These are phyloP conservation scores for Stylonectria norvegica DNA, from an alignment of 2,329 filamentous ascomycete species.

Conservation along the genomic window DNA sequence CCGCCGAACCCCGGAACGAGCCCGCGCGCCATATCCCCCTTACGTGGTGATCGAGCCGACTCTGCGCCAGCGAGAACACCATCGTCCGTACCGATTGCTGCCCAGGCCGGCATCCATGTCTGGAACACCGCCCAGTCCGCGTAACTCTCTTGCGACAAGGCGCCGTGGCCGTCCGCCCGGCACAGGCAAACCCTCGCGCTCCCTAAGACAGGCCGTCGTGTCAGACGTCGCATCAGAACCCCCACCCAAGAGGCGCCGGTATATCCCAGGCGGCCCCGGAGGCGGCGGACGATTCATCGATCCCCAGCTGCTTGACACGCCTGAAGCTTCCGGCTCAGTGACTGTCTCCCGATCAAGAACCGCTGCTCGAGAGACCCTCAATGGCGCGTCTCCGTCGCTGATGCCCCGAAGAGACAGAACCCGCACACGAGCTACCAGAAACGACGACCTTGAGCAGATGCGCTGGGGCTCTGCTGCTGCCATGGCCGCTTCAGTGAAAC, in stretches of 20 bases:
- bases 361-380: slow-evolving; percentile 45
- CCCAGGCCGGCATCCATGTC: slow-evolving; percentile 25
- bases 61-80: slow-evolving; percentile 15
- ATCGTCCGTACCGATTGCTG: slow-evolving; percentile 3
- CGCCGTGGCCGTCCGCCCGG: slow-evolving; percentile 47
- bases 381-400: slow-evolving; percentile 37
- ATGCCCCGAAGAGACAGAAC: slow-evolving; percentile 56
- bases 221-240: slow-evolving; percentile 50
- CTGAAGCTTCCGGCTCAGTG: slow-evolving; percentile 38
- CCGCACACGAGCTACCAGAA: slow-evolving; percentile 51
- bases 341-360: slow-evolving; percentile 50
- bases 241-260: slow-evolving; percentile 68
- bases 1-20: slow-evolving; percentile 29
- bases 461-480: slow-evolving; percentile 85
- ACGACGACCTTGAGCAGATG: slow-evolving; percentile 56
- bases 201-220: slow-evolving; percentile 35
- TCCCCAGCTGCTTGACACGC: slow-evolving; percentile 60
- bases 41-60: slow-evolving; percentile 24
- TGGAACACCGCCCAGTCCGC: slow-evolving; percentile 37
- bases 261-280: slow-evolving; percentile 81
- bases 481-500: slow-evolving; percentile 80
- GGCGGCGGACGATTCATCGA: slow-evolving; percentile 84
- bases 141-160: slow-evolving; percentile 41
- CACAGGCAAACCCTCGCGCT: slow-evolving; percentile 40
- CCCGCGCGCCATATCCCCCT: slow-evolving; percentile 30